Base-by-base conservation (phyloP, 805 yeast species). In the Naumovozyma castellii region DNA sequence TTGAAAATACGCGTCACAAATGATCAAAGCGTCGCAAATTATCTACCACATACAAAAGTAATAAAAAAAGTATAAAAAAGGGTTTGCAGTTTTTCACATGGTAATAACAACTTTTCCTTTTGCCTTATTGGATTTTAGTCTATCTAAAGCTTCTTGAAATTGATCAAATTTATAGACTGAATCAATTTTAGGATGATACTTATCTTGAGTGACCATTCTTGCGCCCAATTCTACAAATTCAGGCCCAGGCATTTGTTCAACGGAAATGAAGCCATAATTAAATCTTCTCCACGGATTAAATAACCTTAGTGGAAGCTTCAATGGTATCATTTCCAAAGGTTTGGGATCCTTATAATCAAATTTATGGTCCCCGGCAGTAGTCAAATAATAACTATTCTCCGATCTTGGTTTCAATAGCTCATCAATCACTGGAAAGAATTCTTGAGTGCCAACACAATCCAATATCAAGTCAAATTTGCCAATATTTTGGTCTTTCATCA, bases 321-420 rank as follows among this genome's bases (percentile, higher is more conserved):
- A n/a, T n/a, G n/a, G n/a, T n/a, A n/a, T n/a, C n/a, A n/a, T n/a
- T n/a, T n/a, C n/a, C n/a, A n/a, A n/a, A n/a, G n/a, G n/a, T n/a
- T n/a, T n/a, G n/a, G n/a, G n/a, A n/a, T n/a, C n/a, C n/a, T n/a
- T n/a, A n/a, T n/a, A n/a, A n/a, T n/a, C n/a, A n/a, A n/a, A n/a
- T n/a, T n/a, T n/a, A n/a, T n/a, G n/a, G n/a, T n/a, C 83, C 27
- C 90, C 92, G 14, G 61, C 68, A 40, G 78, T 64, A 14, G 80
- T 67, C 6, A 69, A 59, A 50, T 70, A 80, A 27, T 66, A 63
- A 5, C 76, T 67, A 9, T 73, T 70, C 34, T 68, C 66, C 17
- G 57, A 45, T 35, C 63, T 62, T 27, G 72, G 66, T 46, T 73
- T 71, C 44, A 80, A 58, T 15, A 67, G 63, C 34, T 62, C 48